Percentiles rank a stretch among this genome's conserved stretches.
Evolutionary conservation across 2,329 filamentous ascomycete genomes (phyloP).

Genomic region (Diatrype stigma): DNA sequence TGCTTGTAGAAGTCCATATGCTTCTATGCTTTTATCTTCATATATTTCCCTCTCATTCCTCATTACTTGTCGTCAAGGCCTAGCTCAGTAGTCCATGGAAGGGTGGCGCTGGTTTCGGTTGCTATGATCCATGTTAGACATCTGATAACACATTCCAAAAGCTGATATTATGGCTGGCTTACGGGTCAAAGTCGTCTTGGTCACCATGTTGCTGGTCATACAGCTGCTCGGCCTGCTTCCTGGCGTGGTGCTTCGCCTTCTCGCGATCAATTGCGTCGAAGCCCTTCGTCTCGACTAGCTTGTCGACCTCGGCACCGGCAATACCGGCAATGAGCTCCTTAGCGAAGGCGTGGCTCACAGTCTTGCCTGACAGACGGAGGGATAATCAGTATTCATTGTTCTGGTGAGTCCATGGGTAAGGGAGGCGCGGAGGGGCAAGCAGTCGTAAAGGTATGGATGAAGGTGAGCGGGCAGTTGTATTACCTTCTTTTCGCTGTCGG

Average conservation of each 20-base stretch:
- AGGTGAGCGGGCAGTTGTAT: no score
- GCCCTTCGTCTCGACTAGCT: constrained; percentile 69
- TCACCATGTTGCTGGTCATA: constrained; percentile 60
- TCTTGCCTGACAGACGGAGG: constrained; percentile 51
- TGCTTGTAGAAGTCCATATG: background rate
- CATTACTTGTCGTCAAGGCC: background rate
- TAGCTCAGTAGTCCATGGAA: constrained; percentile 15
- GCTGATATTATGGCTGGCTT: constrained; percentile 24
- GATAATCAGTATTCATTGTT: no score
- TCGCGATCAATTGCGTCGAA: constrained; percentile 54
- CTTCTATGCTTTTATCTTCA: background rate
- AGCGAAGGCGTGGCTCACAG: constrained; percentile 68
- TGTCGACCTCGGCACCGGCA: constrained; percentile 72
- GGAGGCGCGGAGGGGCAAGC: no score
- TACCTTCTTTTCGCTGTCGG: constrained; percentile 65
- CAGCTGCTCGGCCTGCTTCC: constrained; percentile 52
- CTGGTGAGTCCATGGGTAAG: no score
- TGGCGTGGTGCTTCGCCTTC: constrained; percentile 55
- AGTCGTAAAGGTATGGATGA: no score
- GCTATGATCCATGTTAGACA: background rate
- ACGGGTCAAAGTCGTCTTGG: constrained; percentile 54
- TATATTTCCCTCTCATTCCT: background rate
- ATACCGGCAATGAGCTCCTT: constrained; percentile 73
- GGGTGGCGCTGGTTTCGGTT: constrained; percentile 10
- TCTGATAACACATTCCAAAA: background rate